A percentile compares a stretch with the other conserved stretches of the same genome.
phyloP scores from a whole-genome alignment of 805 yeast genomes.

The Blastobotrys terrestris region DNA sequence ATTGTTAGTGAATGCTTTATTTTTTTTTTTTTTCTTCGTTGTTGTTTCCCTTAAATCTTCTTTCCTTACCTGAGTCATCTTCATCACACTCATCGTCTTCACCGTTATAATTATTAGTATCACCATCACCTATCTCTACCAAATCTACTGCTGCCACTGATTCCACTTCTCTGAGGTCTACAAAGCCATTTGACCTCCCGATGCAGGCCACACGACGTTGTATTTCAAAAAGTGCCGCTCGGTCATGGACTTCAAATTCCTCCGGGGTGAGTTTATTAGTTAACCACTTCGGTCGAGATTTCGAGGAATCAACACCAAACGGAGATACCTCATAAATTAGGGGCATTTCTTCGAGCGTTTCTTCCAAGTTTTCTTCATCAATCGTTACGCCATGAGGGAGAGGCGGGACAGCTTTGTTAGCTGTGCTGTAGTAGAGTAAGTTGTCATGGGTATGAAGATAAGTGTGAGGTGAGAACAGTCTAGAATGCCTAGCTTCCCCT shows the following conservation, averaged over 20 bases:
- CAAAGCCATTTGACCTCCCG: slow-evolving; percentile 50
- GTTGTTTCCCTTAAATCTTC: too few relatives aligned
- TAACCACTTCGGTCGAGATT: slow-evolving; percentile 61
- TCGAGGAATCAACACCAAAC: slow-evolving; percentile 40
- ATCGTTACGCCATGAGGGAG: slow-evolving; percentile 27
- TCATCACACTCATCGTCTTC: too few relatives aligned
- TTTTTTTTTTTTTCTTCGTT: too few relatives aligned
- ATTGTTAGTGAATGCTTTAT: too few relatives aligned
- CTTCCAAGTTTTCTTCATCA: slow-evolving; percentile 26
- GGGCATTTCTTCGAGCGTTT: slow-evolving; percentile 29
- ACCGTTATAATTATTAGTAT: too few relatives aligned
- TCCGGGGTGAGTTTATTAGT: slow-evolving; percentile 26
- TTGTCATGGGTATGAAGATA: slow-evolving; percentile 62
- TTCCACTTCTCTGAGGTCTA: slow-evolving; percentile 52
- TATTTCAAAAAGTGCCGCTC: slow-evolving; percentile 54
- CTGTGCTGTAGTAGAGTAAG: slow-evolving; percentile 51
- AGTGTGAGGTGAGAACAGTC: slow-evolving; percentile 45
- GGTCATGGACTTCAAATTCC: slow-evolving; percentile 47
- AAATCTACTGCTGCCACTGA: slow-evolving; percentile 15
- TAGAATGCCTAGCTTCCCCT: slow-evolving; percentile 35
- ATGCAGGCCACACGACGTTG: slow-evolving; percentile 55
- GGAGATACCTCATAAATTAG: slow-evolving; percentile 45
- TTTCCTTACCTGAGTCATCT: too few relatives aligned
- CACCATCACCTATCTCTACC: slow-evolving; percentile 12
- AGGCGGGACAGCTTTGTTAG: slow-evolving; percentile 55